These are phyloP conservation scores for Cercophora samala DNA, from an alignment of 495 filamentous ascomycete genomes.

Conservation along the genomic window DNA sequence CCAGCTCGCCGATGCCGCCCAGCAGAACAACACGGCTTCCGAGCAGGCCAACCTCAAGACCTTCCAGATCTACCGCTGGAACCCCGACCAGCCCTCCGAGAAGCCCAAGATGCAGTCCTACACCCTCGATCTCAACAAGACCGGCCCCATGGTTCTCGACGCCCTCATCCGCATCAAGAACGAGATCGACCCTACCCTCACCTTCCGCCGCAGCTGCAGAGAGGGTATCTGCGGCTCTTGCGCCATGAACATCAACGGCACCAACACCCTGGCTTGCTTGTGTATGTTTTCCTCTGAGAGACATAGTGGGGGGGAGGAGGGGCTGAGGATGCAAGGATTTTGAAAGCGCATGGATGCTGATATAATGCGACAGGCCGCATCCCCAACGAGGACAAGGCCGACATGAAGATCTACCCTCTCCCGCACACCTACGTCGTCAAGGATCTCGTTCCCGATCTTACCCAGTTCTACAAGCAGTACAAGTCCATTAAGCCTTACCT, in stretches of 20 bases:
- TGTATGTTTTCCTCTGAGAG: conserved; percentile 63
- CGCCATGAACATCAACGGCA: conserved; percentile 99
- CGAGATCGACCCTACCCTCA: conserved; percentile 93
- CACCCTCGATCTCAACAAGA: conserved; percentile 94
- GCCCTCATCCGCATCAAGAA: conserved; percentile 98
- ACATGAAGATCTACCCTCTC: conserved; percentile 94
- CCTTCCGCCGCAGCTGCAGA: conserved; percentile 89
- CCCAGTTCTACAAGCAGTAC: conserved; percentile 99
- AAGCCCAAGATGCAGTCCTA: conserved; percentile 96
- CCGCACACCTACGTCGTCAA: conserved; percentile 99
- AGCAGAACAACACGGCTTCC: conserved; percentile 35
- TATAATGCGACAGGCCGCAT: conserved; percentile 71
- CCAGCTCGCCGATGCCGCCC: conserved; percentile 46
- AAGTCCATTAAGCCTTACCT: conserved; percentile 99
- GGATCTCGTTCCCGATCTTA: conserved; percentile 95
- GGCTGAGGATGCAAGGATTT: background rate
- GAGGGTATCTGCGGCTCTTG: conserved; percentile 98
- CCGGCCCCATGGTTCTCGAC: conserved; percentile 96
- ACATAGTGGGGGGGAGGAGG: background rate
- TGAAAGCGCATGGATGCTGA: conserved; percentile 10
- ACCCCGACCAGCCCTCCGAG: conserved; percentile 80
- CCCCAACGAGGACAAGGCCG: conserved; percentile 70
- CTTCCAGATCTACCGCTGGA: conserved; percentile 99
- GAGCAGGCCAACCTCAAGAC: conserved; percentile 66
- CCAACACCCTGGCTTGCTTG: conserved; percentile 93